A percentile compares a stretch with the other conserved stretches of the same genome.
Evolutionary conservation across 768 basidiomycete species (phyloP).

Genomic region (Tylopilus intermedius): DNA sequence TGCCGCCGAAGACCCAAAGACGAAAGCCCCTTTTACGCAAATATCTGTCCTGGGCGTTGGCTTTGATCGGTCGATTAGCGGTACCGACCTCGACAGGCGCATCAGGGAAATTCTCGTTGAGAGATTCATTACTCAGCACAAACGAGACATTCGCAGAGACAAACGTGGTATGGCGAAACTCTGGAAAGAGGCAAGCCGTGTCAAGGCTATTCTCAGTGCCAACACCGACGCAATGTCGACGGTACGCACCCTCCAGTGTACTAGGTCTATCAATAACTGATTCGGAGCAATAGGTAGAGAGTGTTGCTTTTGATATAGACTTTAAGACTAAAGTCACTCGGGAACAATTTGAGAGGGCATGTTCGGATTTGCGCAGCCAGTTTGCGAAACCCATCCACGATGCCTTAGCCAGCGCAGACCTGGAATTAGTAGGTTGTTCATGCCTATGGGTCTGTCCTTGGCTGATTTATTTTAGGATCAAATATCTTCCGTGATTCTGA

Average conservation of each 20-base stretch:
- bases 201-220: conserved; percentile 91
- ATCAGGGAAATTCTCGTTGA: conserved; percentile 75
- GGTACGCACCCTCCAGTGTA: conserved; percentile 39
- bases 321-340: conserved; percentile 77
- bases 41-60: conserved; percentile 80
- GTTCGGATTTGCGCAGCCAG: conserved; percentile 54
- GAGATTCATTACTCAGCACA: conserved; percentile 68
- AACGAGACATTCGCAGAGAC: conserved; percentile 64
- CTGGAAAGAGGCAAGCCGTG: conserved; percentile 87
- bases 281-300: conserved; percentile 60
- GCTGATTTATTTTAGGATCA: conserved; percentile 50
- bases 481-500: conserved; percentile 85
- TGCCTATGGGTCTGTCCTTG: neutral
- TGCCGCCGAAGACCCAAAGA: conserved; percentile 43
- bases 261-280: neutral
- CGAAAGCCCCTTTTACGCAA: conserved; percentile 53
- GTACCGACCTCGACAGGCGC: conserved; percentile 79
- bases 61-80: conserved; percentile 70
- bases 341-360: conserved; percentile 70
- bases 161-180: conserved; percentile 87
- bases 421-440: conserved; percentile 52
- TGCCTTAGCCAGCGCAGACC: conserved; percentile 60
- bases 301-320: conserved; percentile 85
- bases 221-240: conserved; percentile 74
- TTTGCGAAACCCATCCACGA: conserved; percentile 73